Evolutionary conservation across 768 basidiomycete genomes (phyloP).

Genomic region (Myochromella boudieri): DNA sequence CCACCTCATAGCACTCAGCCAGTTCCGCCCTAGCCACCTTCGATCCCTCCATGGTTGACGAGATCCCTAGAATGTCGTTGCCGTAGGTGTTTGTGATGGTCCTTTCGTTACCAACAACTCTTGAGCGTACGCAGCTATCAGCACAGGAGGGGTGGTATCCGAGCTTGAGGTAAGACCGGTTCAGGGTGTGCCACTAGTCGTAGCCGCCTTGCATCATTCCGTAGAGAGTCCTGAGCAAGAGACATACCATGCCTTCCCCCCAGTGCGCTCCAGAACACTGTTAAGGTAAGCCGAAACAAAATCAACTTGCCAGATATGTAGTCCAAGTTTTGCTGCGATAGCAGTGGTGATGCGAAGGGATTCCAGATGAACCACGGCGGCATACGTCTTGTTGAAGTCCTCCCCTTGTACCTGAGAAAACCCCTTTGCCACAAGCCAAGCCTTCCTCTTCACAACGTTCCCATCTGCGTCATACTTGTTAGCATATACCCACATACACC

Average conservation of each 20-base stretch:
- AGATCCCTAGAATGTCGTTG: background rate
- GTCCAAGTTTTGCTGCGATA: constrained; percentile 16
- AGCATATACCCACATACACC: constrained; percentile 19
- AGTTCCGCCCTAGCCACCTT: background rate
- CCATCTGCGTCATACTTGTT: constrained; percentile 27
- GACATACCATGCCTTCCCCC: background rate
- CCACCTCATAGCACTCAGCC: background rate
- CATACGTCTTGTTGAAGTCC: constrained; percentile 22
- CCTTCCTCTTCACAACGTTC: constrained; percentile 25
- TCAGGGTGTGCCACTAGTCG: background rate
- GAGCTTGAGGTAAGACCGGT: background rate
- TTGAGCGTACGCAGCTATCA: background rate
- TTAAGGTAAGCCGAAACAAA: constrained; percentile 9
- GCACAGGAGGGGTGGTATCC: background rate
- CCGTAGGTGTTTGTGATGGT: constrained; percentile 1
- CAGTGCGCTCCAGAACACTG: constrained; percentile 3
- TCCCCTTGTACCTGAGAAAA: constrained; percentile 21
- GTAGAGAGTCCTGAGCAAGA: background rate
- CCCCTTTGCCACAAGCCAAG: constrained; percentile 7
- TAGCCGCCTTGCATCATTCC: background rate
- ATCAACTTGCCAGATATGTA: constrained; percentile 30
- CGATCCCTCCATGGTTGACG: background rate
- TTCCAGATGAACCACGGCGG: constrained; percentile 11
- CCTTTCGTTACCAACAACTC: background rate
- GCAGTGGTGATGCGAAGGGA: constrained; percentile 8